These are phyloP conservation scores for Moricandia arvensis DNA, from an alignment of 345 rosid genomes.

Conservation along the genomic window DNA sequence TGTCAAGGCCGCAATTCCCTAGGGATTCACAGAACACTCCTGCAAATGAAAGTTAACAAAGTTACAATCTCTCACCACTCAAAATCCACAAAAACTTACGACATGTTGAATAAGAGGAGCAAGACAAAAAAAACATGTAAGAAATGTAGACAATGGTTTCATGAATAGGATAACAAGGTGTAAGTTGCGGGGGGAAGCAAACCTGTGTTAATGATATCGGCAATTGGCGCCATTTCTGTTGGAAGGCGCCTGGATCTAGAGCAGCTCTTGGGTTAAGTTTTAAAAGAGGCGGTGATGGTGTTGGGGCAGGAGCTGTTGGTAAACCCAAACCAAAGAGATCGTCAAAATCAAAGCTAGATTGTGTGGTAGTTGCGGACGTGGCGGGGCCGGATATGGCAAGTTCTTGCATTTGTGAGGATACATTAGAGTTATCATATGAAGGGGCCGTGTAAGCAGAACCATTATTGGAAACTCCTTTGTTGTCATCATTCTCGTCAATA, in stretches of 20 bases:
- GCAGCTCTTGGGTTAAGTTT: slow-evolving; percentile 79
- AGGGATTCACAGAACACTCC: slow-evolving; percentile 70
- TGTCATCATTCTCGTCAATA: no score
- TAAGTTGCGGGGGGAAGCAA: neutral
- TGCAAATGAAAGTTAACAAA: slow-evolving; percentile 26
- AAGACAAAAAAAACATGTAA: neutral
- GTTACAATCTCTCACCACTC: no score
- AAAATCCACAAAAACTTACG: no score
- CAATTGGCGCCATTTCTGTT: slow-evolving; percentile 92
- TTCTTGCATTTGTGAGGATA: no score
- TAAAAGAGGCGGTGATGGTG: slow-evolving; percentile 58
- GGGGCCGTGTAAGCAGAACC: no score
- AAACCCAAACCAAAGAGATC: slow-evolving; percentile 64
- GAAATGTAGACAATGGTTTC: neutral
- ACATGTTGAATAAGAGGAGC: no score
- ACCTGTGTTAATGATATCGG: slow-evolving; percentile 78
- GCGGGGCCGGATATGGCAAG: no score
- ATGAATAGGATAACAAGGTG: neutral
- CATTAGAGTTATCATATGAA: no score
- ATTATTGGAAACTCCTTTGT: no score
- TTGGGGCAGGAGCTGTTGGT: slow-evolving; percentile 48
- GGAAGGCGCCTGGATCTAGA: slow-evolving; percentile 78
- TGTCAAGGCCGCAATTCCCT: slow-evolving; percentile 64
- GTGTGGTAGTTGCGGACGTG: no score
- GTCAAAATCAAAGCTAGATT: no score